phyloP scores from a whole-genome alignment of 805 yeast genomes.

The Lipomyces oligophaga region DNA sequence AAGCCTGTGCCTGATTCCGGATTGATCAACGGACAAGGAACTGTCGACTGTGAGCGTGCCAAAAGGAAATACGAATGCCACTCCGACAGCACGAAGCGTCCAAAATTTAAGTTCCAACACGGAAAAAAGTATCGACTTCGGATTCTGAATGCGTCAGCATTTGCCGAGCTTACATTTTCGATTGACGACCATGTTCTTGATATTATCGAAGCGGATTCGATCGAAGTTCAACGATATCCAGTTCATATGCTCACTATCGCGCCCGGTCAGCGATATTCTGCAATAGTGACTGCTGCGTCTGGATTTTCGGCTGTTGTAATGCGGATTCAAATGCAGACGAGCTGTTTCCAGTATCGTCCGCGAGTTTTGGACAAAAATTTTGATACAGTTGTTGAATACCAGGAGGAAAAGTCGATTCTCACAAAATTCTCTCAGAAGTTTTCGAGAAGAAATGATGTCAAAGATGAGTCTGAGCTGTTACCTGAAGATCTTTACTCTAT shows the following conservation, averaged over 20 bases:
- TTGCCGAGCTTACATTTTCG: conserved; percentile 19
- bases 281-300: conserved; percentile 18
- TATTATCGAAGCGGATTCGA: conserved; percentile 26
- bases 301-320: conserved; percentile 5
- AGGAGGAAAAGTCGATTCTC: not conserved
- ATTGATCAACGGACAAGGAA: conserved; percentile 16
- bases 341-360: conserved; percentile 16
- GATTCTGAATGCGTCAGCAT: conserved; percentile 17
- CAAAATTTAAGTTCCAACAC: conserved; percentile 8
- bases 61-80: conserved; percentile 1
- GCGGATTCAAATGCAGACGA: conserved; percentile 16
- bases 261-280: conserved; percentile 27
- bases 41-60: conserved; percentile 11
- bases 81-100: not conserved
- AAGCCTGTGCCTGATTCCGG: conserved; percentile 19
- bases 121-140: conserved; percentile 21
- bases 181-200: conserved; percentile 19
- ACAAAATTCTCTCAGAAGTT: not conserved
- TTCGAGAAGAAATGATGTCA: not conserved
- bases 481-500: not conserved
- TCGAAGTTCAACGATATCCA: conserved; percentile 7
- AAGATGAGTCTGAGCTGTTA: not conserved
- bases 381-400: conserved; percentile 3
- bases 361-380: conserved; percentile 7
- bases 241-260: conserved; percentile 9